A percentile compares a stretch with the other conserved stretches of the same genome.
Conservation (phyloP, 345 rosid species). For the Iberis pinnata region DNA sequence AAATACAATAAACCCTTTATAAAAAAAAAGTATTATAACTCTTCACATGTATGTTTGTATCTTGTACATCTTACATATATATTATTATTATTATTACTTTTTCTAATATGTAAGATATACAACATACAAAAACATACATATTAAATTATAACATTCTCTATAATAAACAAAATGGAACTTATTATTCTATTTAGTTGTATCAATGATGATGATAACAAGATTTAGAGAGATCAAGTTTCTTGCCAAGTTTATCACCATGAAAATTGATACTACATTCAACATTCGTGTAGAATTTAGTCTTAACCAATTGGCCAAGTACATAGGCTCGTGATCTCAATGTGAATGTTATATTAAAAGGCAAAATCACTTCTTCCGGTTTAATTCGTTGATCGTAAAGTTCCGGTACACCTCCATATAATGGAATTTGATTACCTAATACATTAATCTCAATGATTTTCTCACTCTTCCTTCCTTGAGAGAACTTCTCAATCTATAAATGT, state of each 20-base stretch:
- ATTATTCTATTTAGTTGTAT: too few species aligned
- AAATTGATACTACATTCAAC: constrained; percentile 52
- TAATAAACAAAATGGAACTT: too few species aligned
- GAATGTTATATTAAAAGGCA: constrained; percentile 70
- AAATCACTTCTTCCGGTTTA: constrained; percentile 35
- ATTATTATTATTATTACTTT: too few species aligned
- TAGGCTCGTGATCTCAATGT: constrained; percentile 66
- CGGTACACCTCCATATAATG: constrained; percentile 70
- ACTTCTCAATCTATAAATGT: constrained; percentile 65
- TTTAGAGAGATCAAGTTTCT: constrained; percentile 41
- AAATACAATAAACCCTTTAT: too few species aligned
- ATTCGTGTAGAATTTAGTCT: constrained; percentile 42
- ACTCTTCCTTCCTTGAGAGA: constrained; percentile 57
- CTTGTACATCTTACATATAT: too few species aligned
- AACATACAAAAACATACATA: too few species aligned
- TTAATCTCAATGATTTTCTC: constrained; percentile 36
- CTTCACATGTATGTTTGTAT: too few species aligned
- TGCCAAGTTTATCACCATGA: constrained; percentile 54
- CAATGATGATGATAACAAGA: constrained; percentile 28
- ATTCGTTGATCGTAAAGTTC: constrained; percentile 31
- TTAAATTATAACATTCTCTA: too few species aligned
- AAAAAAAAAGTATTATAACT: too few species aligned
- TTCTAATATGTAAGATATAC: too few species aligned
- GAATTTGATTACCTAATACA: constrained; percentile 57
- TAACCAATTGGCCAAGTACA: constrained; percentile 60